These are phyloP conservation scores for Neurospora sp. DNA, from an alignment of 495 filamentous ascomycete species.

Conservation along the genomic window DNA sequence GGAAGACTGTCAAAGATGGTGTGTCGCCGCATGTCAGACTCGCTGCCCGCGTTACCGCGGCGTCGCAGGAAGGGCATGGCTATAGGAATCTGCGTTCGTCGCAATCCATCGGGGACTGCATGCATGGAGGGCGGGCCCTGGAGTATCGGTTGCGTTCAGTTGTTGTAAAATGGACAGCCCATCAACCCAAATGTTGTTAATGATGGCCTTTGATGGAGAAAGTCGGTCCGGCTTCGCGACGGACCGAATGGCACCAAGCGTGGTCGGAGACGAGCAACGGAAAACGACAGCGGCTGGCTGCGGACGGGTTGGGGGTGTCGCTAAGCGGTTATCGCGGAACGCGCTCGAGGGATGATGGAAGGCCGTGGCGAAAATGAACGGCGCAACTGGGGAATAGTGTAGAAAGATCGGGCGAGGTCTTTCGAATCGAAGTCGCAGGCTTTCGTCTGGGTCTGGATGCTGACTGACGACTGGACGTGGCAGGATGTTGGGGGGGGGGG, in stretches of 20 bases:
- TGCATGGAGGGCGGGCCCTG: slow-evolving; percentile 2
- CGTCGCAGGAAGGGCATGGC: slow-evolving; percentile 42
- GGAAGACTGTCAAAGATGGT: slow-evolving; percentile 26
- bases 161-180: not conserved
- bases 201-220: not conserved
- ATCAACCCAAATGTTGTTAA: not conserved
- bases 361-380: not conserved
- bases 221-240: not conserved
- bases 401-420: not conserved
- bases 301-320: not conserved
- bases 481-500: not conserved
- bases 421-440: not conserved
- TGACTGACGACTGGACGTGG: not conserved
- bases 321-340: not conserved
- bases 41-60: slow-evolving; percentile 39
- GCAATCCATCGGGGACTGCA: slow-evolving; percentile 30
- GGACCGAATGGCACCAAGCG: not conserved
- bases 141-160: not conserved
- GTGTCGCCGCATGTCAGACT: slow-evolving; percentile 39
- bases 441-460: not conserved
- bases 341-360: not conserved
- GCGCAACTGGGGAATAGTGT: not conserved
- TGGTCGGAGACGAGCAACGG: not conserved
- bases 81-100: slow-evolving; percentile 26
- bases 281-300: not conserved